Conservation (phyloP, 768 basidiomycete genomes). For the Suillus fuscotomentosus region DNA sequence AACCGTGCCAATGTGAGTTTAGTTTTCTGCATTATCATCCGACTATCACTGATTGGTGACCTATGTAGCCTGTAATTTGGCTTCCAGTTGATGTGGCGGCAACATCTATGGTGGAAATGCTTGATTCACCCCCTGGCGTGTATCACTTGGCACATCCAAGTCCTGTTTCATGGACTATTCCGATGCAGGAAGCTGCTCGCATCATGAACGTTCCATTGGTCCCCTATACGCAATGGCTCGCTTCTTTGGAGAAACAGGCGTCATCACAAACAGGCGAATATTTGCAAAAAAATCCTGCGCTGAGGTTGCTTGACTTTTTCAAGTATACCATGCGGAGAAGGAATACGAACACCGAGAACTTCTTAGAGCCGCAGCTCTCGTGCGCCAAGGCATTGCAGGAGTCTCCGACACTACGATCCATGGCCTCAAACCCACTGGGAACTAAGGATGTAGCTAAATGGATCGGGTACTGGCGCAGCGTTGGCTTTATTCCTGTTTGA, state of each 20-base stretch:
- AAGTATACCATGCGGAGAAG: not conserved
- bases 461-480: constrained; percentile 10
- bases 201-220: constrained; percentile 27
- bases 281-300: constrained; percentile 5
- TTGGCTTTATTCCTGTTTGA: constrained; percentile 7
- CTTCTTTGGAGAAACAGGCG: constrained; percentile 16
- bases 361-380: constrained; percentile 6
- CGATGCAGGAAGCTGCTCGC: constrained; percentile 16
- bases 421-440: not conserved
- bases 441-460: constrained; percentile 2
- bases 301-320: constrained; percentile 11
- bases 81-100: constrained; percentile 19
- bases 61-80: constrained; percentile 25
- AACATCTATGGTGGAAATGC: not conserved
- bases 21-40: constrained; percentile 9
- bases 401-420: constrained; percentile 2
- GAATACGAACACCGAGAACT: not conserved
- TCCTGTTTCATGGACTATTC: constrained; percentile 25
- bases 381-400: constrained; percentile 1
- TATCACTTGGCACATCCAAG: constrained; percentile 10
- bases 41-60: not conserved
- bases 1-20: constrained; percentile 26
- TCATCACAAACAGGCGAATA: not conserved
- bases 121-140: not conserved
- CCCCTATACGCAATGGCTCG: constrained; percentile 31